Conservation (phyloP, 1,284 basidiomycete species). For the Vanrija sp. region DNA sequence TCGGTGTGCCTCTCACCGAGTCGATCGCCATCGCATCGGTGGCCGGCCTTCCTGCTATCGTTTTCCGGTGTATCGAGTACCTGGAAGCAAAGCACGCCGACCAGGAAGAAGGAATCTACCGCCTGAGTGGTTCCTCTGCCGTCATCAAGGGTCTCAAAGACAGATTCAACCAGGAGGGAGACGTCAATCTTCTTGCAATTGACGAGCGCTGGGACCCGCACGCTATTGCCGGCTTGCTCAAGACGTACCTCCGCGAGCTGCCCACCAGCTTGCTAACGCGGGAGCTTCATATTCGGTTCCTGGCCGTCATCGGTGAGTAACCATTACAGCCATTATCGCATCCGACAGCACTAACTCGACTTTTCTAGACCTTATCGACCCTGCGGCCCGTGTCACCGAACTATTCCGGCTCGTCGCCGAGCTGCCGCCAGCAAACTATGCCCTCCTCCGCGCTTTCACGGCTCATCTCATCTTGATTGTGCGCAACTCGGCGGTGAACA, state of each 20-base stretch:
- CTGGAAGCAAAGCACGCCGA: conserved; percentile 86
- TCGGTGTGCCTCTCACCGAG: conserved; percentile 82
- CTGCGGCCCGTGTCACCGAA: conserved; percentile 81
- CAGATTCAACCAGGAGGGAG: conserved; percentile 90
- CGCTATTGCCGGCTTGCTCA: conserved; percentile 87
- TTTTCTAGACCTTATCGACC: conserved; percentile 71
- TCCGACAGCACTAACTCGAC: not conserved
- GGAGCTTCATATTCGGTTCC: conserved; percentile 79
- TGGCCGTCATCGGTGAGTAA: conserved; percentile 80
- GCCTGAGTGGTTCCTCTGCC: conserved; percentile 84
- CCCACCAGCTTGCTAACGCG: conserved; percentile 87
- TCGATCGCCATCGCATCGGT: conserved; percentile 84
- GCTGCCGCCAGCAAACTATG: conserved; percentile 89
- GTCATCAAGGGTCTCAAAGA: conserved; percentile 93
- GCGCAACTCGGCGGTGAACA: conserved; percentile 83
- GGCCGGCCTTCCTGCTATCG: conserved; percentile 85
- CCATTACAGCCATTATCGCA: conserved; percentile 14
- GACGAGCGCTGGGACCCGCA: conserved; percentile 94
- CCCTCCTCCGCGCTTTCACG: conserved; percentile 82
- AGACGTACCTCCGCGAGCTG: conserved; percentile 83
- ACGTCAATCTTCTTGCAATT: conserved; percentile 75
- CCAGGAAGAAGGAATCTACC: conserved; percentile 95
- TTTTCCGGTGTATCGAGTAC: conserved; percentile 89
- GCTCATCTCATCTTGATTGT: conserved; percentile 96
- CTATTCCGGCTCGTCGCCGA: conserved; percentile 78